Percentiles rank a stretch among this genome's conserved stretches.
phyloP scores from a whole-genome alignment of 2,329 filamentous ascomycete species.

The Cucurbitaria berberidis region DNA sequence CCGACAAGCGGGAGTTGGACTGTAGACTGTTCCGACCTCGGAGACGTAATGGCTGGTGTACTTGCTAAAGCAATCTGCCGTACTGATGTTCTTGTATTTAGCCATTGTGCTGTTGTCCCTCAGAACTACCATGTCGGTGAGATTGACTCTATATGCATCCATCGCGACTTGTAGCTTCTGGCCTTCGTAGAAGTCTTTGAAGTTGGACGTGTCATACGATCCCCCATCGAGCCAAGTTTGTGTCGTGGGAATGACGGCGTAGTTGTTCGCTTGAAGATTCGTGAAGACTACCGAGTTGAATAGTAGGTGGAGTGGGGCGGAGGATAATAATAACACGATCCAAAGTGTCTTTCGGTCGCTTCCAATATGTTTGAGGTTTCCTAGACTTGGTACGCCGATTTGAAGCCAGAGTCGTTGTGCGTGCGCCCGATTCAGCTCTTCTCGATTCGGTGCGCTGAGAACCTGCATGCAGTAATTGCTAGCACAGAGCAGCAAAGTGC shows the following conservation, averaged over 20 bases:
- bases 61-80: conserved; percentile 9
- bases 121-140: neutral
- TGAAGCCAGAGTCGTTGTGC: conserved; percentile 47
- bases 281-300: conserved; percentile 28
- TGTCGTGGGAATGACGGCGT: conserved; percentile 13
- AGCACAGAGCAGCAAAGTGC: conserved; percentile 33
- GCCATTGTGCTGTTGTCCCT: neutral
- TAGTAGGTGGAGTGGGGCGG: conserved; percentile 22
- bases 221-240: conserved; percentile 17
- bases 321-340: conserved; percentile 7
- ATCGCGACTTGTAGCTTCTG: neutral
- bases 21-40: conserved; percentile 14
- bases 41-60: conserved; percentile 21
- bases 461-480: conserved; percentile 41
- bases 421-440: conserved; percentile 31
- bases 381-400: conserved; percentile 49
- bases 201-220: conserved; percentile 10
- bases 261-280: conserved; percentile 22
- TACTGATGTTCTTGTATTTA: conserved; percentile 5
- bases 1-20: conserved; percentile 6
- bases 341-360: conserved; percentile 10
- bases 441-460: conserved; percentile 26
- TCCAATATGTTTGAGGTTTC: conserved; percentile 5
- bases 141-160: neutral
- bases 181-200: neutral